Percentiles rank a stretch among this genome's conserved stretches.
Conservation (phyloP, 768 basidiomycete genomes). For the Lactarius deliciosus region DNA sequence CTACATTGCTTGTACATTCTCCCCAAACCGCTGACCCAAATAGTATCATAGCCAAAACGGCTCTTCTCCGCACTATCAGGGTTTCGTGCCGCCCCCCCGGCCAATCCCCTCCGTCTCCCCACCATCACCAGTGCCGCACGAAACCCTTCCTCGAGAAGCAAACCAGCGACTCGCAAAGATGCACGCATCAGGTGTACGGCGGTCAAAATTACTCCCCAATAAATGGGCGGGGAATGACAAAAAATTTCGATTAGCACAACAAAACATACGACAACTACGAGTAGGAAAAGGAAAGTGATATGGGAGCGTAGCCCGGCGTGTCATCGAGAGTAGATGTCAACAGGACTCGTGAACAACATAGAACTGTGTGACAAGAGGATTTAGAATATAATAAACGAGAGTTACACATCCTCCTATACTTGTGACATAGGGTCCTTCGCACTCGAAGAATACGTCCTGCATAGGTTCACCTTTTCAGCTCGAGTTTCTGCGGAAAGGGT, state of each 20-base stretch:
- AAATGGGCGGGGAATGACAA: too few species aligned
- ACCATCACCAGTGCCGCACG: too few species aligned
- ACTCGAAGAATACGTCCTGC: slow-evolving; percentile 8
- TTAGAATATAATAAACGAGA: not conserved
- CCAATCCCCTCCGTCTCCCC: too few species aligned
- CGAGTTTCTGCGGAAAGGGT: not conserved
- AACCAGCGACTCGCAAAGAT: too few species aligned
- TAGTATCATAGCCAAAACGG: too few species aligned
- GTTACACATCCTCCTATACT: not conserved
- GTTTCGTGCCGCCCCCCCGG: too few species aligned
- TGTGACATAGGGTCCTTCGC: slow-evolving; percentile 1
- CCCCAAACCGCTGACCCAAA: too few species aligned
- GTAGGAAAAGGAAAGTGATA: not conserved
- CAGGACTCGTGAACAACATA: not conserved
- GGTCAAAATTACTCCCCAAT: too few species aligned
- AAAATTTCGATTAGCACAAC: not conserved
- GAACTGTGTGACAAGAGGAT: not conserved
- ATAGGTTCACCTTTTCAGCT: not conserved
- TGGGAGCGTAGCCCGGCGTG: not conserved
- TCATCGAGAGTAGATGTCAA: not conserved
- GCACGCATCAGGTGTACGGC: too few species aligned
- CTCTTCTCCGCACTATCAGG: too few species aligned
- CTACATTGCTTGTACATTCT: too few species aligned
- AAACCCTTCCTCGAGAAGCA: too few species aligned
- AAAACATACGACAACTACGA: not conserved